Evolutionary conservation across 129 eudicot species (phyloP).

Genomic region (Kitagawia praeruptora): DNA sequence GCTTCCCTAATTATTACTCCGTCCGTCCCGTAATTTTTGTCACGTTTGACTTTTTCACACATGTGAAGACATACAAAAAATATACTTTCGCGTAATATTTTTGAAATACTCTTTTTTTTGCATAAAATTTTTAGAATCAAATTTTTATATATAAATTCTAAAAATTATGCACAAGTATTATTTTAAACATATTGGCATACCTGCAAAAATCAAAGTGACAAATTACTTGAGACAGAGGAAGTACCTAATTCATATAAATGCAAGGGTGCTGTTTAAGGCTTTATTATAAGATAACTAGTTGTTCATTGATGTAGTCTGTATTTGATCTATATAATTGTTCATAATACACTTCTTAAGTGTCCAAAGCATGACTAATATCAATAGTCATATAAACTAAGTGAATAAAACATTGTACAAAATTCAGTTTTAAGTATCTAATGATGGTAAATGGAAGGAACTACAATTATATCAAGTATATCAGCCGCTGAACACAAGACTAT

Average conservation of each 20-base stretch:
- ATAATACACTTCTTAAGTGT: not conserved
- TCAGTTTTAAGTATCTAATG: not conserved
- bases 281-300: not conserved
- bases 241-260: not conserved
- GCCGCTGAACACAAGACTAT: not conserved
- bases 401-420: not conserved
- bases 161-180: no score
- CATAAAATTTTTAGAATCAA: no score
- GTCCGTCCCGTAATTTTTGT: no score
- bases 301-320: not conserved
- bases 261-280: not conserved
- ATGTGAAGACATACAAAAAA: no score
- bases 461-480: not conserved
- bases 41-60: no score
- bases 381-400: not conserved
- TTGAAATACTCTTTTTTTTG: no score
- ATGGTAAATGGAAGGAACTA: not conserved
- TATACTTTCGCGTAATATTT: no score
- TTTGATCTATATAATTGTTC: not conserved
- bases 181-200: no score
- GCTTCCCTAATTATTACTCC: not conserved
- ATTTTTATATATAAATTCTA: no score
- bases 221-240: no score
- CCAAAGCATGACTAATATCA: not conserved
- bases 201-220: no score